Percentiles rank a stretch among this genome's conserved stretches.
phyloP scores from a whole-genome alignment of 345 rosid genomes.

The Dimocarpus longan region DNA sequence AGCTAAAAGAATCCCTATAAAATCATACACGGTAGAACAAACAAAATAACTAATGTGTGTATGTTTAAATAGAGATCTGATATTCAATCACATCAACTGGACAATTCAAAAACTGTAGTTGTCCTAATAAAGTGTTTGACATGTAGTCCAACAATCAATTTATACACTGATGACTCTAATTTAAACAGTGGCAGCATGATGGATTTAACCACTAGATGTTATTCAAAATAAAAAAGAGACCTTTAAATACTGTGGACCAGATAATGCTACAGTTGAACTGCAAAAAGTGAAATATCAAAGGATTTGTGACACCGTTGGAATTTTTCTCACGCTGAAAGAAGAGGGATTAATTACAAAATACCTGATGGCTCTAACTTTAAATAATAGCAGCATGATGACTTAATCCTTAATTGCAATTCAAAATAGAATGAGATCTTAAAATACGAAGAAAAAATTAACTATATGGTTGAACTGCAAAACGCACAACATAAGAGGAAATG shows the following conservation, averaged over 20 bases:
- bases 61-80: constrained; percentile 1
- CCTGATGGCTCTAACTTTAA: constrained; percentile 8
- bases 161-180: constrained; percentile 7
- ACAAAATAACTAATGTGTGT: background rate
- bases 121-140: background rate
- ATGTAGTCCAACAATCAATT: background rate
- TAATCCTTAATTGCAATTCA: background rate
- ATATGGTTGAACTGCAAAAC: background rate
- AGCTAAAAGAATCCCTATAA: background rate
- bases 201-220: background rate
- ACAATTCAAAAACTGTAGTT: background rate
- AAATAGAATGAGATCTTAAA: constrained; percentile 1
- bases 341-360: constrained; percentile 6
- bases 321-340: background rate
- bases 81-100: background rate
- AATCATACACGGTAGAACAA: background rate
- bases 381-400: background rate
- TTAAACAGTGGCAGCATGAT: background rate
- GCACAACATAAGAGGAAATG: background rate
- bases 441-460: background rate
- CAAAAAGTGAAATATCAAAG: background rate
- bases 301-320: background rate
- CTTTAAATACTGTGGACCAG: background rate
- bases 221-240: background rate
- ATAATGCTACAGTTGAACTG: background rate